Percentiles rank a stretch among this genome's conserved stretches.
Evolutionary conservation across 1,284 basidiomycete genomes (phyloP).

Genomic region (Boletellus deceptivus): DNA sequence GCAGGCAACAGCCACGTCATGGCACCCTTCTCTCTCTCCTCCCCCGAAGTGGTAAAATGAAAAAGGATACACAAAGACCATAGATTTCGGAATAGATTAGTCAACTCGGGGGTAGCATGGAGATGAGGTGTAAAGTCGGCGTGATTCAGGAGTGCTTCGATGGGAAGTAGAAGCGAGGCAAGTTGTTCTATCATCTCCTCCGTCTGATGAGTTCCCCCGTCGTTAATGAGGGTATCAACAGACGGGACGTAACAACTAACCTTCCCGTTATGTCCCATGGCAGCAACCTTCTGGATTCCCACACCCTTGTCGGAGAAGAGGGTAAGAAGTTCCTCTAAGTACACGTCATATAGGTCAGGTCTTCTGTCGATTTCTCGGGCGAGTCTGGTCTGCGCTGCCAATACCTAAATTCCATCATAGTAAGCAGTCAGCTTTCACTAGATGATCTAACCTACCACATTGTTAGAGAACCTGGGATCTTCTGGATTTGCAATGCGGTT

Average conservation of each 20-base stretch:
- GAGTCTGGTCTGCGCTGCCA: constrained; percentile 86
- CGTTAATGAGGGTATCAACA: constrained; percentile 5
- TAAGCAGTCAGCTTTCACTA: background rate
- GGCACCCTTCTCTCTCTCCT: constrained; percentile 50
- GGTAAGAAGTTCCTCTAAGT: constrained; percentile 82
- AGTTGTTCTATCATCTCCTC: constrained; percentile 85
- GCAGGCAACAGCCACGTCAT: constrained; percentile 78
- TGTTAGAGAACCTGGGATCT: constrained; percentile 82
- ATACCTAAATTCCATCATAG: constrained; percentile 46
- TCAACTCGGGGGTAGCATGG: constrained; percentile 61
- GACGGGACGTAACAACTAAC: constrained; percentile 35
- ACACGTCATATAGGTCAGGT: constrained; percentile 75
- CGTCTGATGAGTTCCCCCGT: constrained; percentile 43
- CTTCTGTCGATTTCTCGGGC: constrained; percentile 73
- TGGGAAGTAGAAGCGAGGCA: constrained; percentile 83
- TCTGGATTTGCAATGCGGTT: constrained; percentile 83
- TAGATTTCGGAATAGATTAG: constrained; percentile 86
- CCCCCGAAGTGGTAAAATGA: constrained; percentile 55
- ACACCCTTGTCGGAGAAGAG: constrained; percentile 92
- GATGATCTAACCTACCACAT: constrained; percentile 54
- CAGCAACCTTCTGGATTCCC: constrained; percentile 80
- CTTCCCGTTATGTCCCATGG: constrained; percentile 63
- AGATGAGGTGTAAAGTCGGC: constrained; percentile 66
- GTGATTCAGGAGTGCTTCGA: constrained; percentile 86
- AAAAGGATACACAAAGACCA: constrained; percentile 94